phyloP scores from a whole-genome alignment of 164 flowering plant genomes.

The Piper betle region DNA sequence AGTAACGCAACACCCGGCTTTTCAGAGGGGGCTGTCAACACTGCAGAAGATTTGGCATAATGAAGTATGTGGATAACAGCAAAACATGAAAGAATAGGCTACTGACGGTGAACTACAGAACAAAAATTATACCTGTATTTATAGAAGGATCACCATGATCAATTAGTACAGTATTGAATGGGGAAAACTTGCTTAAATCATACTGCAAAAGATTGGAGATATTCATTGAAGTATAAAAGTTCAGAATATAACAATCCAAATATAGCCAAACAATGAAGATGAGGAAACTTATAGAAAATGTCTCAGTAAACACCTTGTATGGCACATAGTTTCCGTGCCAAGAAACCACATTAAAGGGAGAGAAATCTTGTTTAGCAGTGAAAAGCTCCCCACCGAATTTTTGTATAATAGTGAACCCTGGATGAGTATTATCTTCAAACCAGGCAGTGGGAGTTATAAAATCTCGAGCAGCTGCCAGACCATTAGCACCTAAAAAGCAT shows the following conservation, averaged over 20 bases:
- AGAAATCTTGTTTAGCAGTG: conserved; percentile 86
- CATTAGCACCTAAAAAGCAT: conserved; percentile 72
- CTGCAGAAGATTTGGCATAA: conserved; percentile 22
- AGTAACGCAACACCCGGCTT: conserved; percentile 93
- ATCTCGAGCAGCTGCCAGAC: conserved; percentile 89
- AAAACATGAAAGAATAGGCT: background rate
- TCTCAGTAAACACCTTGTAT: conserved; percentile 47
- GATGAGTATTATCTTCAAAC: conserved; percentile 46
- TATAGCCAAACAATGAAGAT: background rate
- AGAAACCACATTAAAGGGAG: conserved; percentile 95
- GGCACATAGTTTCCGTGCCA: conserved; percentile 99
- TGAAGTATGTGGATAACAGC: no score
- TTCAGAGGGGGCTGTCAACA: conserved; percentile 86
- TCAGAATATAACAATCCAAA: background rate
- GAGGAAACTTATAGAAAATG: background rate
- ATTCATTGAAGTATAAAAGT: background rate
- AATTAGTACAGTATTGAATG: conserved; percentile 72
- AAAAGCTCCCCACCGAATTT: conserved; percentile 92
- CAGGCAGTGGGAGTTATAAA: conserved; percentile 80
- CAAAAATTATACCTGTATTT: conserved; percentile 51
- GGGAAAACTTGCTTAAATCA: conserved; percentile 78
- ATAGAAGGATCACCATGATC: conserved; percentile 96
- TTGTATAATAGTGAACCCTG: conserved; percentile 65
- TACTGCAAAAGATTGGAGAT: conserved; percentile 43
- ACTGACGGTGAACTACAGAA: background rate